Evolutionary conservation across 1,284 basidiomycete genomes (phyloP).

Genomic region (Ganoderma boninense): DNA sequence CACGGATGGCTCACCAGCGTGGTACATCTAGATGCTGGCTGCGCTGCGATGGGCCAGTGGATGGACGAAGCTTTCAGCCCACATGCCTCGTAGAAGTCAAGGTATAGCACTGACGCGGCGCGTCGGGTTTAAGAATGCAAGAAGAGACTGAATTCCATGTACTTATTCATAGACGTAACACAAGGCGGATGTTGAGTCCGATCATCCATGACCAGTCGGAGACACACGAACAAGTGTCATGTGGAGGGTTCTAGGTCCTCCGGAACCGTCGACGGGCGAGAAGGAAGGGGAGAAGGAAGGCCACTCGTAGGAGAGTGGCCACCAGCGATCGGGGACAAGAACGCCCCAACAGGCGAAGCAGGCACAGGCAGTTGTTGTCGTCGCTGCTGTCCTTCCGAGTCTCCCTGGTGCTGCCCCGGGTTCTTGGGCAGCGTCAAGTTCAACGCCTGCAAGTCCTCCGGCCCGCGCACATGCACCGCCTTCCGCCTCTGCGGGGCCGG

Average conservation of each 20-base stretch:
- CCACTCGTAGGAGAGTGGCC: not conserved
- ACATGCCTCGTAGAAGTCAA: not conserved
- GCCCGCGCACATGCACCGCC: conserved; percentile 7
- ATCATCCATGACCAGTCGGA: no score
- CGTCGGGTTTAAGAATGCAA: not conserved
- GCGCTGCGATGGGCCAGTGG: not conserved
- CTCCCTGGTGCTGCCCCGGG: not conserved
- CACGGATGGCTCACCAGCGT: conserved; percentile 10
- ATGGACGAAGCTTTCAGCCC: conserved; percentile 7
- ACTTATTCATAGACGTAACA: no score
- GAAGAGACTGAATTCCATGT: not conserved
- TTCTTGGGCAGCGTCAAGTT: conserved; percentile 15
- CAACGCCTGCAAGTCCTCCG: conserved; percentile 6
- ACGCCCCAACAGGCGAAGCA: not conserved
- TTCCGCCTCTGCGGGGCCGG: conserved; percentile 12
- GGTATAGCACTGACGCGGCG: not conserved
- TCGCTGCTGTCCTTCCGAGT: not conserved
- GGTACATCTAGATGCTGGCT: not conserved
- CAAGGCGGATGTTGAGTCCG: no score
- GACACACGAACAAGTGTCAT: not conserved
- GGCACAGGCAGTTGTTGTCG: not conserved
- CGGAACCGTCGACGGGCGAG: conserved; percentile 4
- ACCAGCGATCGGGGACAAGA: not conserved
- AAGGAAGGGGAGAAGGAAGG: not conserved
- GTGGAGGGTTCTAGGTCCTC: not conserved